phyloP scores from a whole-genome alignment of 371 early-diverging fungal species.

The Mycotypha africana region DNA sequence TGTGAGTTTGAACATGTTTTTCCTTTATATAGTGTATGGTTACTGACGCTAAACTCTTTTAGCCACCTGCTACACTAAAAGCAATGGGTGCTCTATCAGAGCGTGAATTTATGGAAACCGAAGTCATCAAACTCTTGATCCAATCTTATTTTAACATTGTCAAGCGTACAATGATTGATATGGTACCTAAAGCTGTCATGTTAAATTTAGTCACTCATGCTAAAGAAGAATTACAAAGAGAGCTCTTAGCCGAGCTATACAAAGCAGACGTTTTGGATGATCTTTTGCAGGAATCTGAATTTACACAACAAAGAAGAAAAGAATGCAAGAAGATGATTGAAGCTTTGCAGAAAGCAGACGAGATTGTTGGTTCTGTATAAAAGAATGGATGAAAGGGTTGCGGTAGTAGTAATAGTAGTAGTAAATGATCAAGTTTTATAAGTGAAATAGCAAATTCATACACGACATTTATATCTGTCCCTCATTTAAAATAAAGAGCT shows the following conservation, averaged over 20 bases:
- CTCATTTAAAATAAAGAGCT: no score
- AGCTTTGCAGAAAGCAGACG: slow-evolving; percentile 91
- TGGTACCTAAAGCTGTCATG: slow-evolving; percentile 99
- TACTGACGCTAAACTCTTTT: no score
- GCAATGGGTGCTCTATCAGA: slow-evolving; percentile 93
- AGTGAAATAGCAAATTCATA: no score
- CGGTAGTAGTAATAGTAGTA: no score
- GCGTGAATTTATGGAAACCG: slow-evolving; percentile 95
- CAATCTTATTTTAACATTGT: slow-evolving; percentile 96
- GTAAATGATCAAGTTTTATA: no score
- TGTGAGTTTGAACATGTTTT: no score
- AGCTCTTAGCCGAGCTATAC: slow-evolving; percentile 94
- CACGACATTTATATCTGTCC: no score
- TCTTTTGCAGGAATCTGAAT: slow-evolving; percentile 92
- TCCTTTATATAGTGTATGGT: no score
- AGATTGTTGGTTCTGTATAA: slow-evolving; percentile 64
- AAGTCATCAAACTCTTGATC: slow-evolving; percentile 96
- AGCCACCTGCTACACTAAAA: slow-evolving; percentile 93
- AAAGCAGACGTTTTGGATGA: slow-evolving; percentile 88
- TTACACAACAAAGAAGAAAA: slow-evolving; percentile 82
- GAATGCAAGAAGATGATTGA: slow-evolving; percentile 98
- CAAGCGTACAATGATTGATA: slow-evolving; percentile 95
- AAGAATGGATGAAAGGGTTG: no score
- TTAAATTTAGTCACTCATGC: slow-evolving; percentile 89
- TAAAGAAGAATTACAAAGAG: slow-evolving; percentile 93